These are phyloP conservation scores for Microdochium trichocladiopsis DNA, from an alignment of 2,329 filamentous ascomycete genomes.

Conservation along the genomic window DNA sequence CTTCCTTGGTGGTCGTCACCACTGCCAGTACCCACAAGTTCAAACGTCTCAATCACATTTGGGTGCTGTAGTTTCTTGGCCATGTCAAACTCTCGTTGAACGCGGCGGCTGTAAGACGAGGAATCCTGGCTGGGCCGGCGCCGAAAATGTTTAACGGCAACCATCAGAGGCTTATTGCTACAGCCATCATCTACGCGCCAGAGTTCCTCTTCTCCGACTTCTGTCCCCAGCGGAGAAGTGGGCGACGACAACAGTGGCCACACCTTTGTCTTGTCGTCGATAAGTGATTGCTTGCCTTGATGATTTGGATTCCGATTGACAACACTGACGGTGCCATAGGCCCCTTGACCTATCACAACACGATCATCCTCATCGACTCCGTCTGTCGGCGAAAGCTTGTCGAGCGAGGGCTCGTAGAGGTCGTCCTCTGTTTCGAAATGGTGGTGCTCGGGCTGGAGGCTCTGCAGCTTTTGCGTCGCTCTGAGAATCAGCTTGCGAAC, in stretches of 20 bases:
- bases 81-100: neutral
- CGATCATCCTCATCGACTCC: neutral
- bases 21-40: neutral
- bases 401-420: neutral
- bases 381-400: neutral
- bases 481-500: neutral
- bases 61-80: neutral
- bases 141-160: neutral
- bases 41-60: neutral
- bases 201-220: neutral
- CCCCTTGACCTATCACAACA: neutral
- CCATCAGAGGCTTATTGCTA: neutral
- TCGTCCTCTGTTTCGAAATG: neutral
- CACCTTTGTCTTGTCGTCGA: neutral
- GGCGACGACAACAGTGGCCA: neutral
- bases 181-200: neutral
- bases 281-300: neutral
- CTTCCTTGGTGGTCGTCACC: neutral
- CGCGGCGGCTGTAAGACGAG: neutral
- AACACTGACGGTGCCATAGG: neutral
- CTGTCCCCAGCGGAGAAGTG: neutral
- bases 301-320: neutral
- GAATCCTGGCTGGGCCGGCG: neutral
- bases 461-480: neutral
- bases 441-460: neutral